phyloP scores from a whole-genome alignment of 2,329 filamentous ascomycete genomes.

The Cladosporium austrohemisphaericum region DNA sequence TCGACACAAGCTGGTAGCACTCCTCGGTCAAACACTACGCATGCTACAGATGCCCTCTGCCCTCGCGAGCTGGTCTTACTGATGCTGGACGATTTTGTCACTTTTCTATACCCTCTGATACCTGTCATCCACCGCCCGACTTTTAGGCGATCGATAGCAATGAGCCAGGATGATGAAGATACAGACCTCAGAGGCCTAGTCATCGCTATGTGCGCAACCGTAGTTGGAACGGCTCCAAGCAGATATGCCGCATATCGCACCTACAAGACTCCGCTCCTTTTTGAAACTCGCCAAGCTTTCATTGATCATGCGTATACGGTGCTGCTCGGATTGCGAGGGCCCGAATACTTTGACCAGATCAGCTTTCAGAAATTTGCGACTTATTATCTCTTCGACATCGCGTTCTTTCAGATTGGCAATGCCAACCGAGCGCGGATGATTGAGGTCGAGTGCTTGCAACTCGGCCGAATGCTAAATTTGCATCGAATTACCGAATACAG shows the following conservation, averaged over 20 bases:
- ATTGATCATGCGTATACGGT: constrained; percentile 8
- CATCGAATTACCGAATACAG: constrained; percentile 8
- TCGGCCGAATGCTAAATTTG: constrained; percentile 10
- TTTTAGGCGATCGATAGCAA: constrained; percentile 4
- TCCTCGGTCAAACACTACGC: neutral
- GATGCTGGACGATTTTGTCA: constrained; percentile 14
- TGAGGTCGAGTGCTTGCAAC: constrained; percentile 12
- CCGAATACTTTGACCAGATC: constrained; percentile 12
- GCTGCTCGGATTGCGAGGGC: neutral
- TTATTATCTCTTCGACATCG: constrained; percentile 12
- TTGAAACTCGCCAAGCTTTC: constrained; percentile 1
- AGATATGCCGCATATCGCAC: constrained; percentile 8
- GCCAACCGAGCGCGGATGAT: constrained; percentile 10
- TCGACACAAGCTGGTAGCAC: neutral
- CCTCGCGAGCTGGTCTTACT: constrained; percentile 2
- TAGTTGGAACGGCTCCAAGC: constrained; percentile 11
- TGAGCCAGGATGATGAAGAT: constrained; percentile 3
- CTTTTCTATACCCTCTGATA: constrained; percentile 5
- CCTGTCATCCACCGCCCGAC: constrained; percentile 12
- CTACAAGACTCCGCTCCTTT: neutral
- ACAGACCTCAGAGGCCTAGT: constrained; percentile 5
- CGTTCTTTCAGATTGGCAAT: constrained; percentile 10
- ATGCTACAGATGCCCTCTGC: constrained; percentile 9
- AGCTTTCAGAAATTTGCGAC: constrained; percentile 14
- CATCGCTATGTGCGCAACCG: constrained; percentile 5